Evolutionary conservation across 2,329 filamentous ascomycete species (phyloP), one percentile per base, ranked within the genome.

Genomic region (Colletotrichum higginsianum): DNA sequence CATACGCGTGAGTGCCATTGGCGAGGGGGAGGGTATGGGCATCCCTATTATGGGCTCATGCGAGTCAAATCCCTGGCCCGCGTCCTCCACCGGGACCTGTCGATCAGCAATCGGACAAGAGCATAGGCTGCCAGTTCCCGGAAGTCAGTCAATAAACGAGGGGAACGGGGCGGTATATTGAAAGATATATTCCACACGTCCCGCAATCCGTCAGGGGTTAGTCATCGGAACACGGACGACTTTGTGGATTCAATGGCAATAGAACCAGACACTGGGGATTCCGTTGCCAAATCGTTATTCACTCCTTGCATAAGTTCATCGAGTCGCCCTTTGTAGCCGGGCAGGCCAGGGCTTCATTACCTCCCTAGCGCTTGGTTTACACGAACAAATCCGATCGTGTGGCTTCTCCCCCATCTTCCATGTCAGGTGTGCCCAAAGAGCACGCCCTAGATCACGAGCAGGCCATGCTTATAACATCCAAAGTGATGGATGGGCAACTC

Each of bases 21-120:
- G 68, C 50, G 46, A 38, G 16, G 21, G 15, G 8, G 57, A 23
- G 13, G 21, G 16, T 4, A 15, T 42, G 12, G 16, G n/a, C 15
- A n/a, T 23, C 21, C 40, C 42, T 40, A 8, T 42, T 63, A 47
- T 63, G 68, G 65, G 40, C 35, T n/a, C 35, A 13, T 23, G 46
- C 65, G 68, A 71, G 58, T 71, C 65, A 68, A 60, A 2, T n/a
- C 47, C 65, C 68, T 42, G 30, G 58, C 57, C 8, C 5, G 15
- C 21, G 38, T 18, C 58, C 52, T 71, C 58, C 57, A 52, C 46
- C 46, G 21, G 40, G 65, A 55, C 65, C 58, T 60, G 58, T 7
- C 46, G 44, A 67, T 62, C 68, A 61, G 42, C 50, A 55, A 49
- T 49, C 57, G 60, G 53, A 67, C 21, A 64, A 30, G 9, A 23